Conservation (phyloP, 208 protist genomes). For the Novymonas esmeraldas region DNA sequence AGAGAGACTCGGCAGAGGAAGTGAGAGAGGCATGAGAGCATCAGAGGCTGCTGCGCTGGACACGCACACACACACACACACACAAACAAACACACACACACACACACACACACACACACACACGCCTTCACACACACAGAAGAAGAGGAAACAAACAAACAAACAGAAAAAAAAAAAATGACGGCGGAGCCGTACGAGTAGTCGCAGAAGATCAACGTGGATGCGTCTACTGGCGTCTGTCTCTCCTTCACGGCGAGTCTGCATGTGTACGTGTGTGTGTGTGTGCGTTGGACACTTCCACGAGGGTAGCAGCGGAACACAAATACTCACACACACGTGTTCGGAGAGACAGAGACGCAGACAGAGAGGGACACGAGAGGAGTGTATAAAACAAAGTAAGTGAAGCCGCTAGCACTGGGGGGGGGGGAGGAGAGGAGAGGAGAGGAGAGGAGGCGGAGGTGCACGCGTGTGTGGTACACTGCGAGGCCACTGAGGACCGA, state of each 20-base stretch:
- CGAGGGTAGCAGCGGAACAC: not conserved
- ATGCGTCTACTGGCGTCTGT: too few relatives aligned
- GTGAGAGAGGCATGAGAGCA: not conserved
- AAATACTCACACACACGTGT: not conserved
- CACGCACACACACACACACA: too few relatives aligned
- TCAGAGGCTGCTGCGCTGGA: not conserved
- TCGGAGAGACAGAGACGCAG: not conserved
- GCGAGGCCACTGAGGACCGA: not conserved
- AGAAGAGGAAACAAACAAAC: not conserved
- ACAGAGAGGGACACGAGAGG: not conserved
- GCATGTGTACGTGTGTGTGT: not conserved
- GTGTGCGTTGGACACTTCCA: not conserved
- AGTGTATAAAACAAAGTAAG: not conserved
- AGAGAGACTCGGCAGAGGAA: not conserved
- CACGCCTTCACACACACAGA: slow-evolving; percentile 1
- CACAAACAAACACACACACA: not conserved
- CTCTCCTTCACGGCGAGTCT: too few relatives aligned
- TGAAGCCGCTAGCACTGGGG: not conserved
- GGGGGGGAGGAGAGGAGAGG: not conserved
- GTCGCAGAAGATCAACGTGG: too few relatives aligned
- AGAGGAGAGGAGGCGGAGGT: not conserved
- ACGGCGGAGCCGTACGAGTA: not conserved
- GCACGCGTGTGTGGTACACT: not conserved
- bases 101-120: not conserved
- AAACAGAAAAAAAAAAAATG: not conserved